Percentiles rank a stretch among this genome's conserved stretches.
Evolutionary conservation across 108 stramenopile species (phyloP).

Genomic region (Bacterosira constricta): DNA sequence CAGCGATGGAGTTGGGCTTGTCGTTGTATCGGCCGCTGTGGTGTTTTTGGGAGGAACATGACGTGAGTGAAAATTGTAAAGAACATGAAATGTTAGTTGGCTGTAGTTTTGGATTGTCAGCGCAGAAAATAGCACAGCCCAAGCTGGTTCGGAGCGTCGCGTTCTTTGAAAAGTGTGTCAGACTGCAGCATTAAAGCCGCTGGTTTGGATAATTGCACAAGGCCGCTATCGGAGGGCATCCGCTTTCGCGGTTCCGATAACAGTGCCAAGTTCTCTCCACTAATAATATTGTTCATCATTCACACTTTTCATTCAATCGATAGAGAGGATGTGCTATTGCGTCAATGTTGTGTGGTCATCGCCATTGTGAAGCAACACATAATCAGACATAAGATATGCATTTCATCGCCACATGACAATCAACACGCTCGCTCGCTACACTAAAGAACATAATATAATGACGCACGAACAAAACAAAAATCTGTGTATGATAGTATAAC

Average conservation of each 20-base stretch:
- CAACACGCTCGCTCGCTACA: neutral
- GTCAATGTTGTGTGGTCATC: too few species aligned
- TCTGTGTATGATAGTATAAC: constrained; percentile 4
- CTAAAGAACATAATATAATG: neutral
- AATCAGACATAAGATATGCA: too few species aligned
- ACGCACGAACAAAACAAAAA: neutral
- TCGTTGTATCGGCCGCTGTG: constrained; percentile 70
- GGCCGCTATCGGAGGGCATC: constrained; percentile 40
- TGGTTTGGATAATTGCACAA: constrained; percentile 23
- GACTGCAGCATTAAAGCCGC: constrained; percentile 18
- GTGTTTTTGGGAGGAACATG: too few species aligned
- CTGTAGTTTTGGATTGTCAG: too few species aligned
- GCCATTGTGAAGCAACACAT: too few species aligned
- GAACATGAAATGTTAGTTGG: too few species aligned
- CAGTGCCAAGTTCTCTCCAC: constrained; percentile 34
- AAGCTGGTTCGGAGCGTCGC: too few species aligned
- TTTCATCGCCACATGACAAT: too few species aligned
- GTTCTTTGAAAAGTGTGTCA: constrained; percentile 26
- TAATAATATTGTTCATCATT: constrained; percentile 17
- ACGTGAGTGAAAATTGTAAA: too few species aligned
- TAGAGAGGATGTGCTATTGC: too few species aligned
- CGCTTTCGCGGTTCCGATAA: constrained; percentile 41
- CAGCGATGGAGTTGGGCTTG: constrained; percentile 61
- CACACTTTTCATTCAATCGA: too few species aligned
- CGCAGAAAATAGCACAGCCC: too few species aligned